phyloP scores from a whole-genome alignment of 306 rosid genomes.

The Prunus armeniaca region DNA sequence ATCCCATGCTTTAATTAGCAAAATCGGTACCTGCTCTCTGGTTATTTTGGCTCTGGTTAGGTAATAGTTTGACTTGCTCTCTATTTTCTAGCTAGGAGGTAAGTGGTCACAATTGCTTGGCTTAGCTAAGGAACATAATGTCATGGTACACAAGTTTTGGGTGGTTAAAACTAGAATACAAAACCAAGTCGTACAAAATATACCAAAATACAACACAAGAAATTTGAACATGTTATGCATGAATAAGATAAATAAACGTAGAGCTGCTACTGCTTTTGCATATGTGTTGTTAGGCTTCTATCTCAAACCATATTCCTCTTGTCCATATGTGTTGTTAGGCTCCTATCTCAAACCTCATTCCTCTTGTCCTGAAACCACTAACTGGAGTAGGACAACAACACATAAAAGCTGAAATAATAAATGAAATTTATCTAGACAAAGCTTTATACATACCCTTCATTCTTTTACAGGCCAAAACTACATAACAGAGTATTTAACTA shows the following conservation, averaged over 20 bases:
- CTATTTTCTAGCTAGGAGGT: too few relatives aligned
- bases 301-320: neutral
- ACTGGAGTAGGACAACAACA: too few relatives aligned
- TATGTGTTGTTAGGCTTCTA: neutral
- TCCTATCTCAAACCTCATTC: neutral
- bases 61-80: too few relatives aligned
- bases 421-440: too few relatives aligned
- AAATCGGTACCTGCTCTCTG: too few relatives aligned
- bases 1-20: too few relatives aligned
- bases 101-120: conserved; percentile 55
- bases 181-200: neutral
- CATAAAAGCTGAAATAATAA: too few relatives aligned
- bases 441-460: too few relatives aligned
- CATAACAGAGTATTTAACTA: too few relatives aligned
- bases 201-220: neutral
- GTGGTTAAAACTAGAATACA: conserved; percentile 9
- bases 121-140: conserved; percentile 95
- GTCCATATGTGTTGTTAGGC: neutral
- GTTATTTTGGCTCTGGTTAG: too few relatives aligned
- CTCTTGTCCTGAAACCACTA: neutral
- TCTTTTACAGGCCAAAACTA: too few relatives aligned
- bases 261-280: neutral
- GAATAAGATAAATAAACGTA: neutral
- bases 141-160: conserved; percentile 45
- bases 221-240: neutral